Percentiles rank a stretch among this genome's conserved stretches.
Conservation (phyloP, 495 filamentous ascomycete species). For the Bryoglossum gracile region DNA sequence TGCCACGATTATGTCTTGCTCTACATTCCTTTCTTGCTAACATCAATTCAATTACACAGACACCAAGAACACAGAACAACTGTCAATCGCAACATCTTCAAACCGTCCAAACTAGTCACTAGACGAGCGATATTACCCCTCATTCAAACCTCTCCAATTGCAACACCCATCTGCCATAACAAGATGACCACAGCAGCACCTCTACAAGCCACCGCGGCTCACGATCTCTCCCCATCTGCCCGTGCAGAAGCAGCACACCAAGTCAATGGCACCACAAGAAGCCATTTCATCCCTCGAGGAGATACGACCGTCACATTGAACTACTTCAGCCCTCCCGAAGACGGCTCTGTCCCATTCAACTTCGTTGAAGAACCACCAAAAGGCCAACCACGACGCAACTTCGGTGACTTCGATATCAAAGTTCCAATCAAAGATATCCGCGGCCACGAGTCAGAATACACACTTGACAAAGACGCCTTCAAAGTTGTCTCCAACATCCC, state of each 20-base stretch:
- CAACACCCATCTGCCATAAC: too few relatives aligned
- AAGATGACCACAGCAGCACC: slow-evolving; percentile 25
- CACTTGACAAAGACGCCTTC: slow-evolving; percentile 70
- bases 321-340: slow-evolving; percentile 60
- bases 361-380: slow-evolving; percentile 58
- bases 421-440: slow-evolving; percentile 63
- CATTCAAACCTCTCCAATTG: too few relatives aligned
- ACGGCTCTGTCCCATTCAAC: slow-evolving; percentile 59
- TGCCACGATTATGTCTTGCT: too few relatives aligned
- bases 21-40: too few relatives aligned
- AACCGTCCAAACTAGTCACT: too few relatives aligned
- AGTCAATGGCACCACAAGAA: neutral
- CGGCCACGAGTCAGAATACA: slow-evolving; percentile 52
- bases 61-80: too few relatives aligned
- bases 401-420: slow-evolving; percentile 31
- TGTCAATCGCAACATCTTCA: too few relatives aligned
- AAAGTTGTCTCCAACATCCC: slow-evolving; percentile 43
- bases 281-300: slow-evolving; percentile 50
- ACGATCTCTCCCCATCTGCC: slow-evolving; percentile 23
- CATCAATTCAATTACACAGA: too few relatives aligned
- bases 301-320: slow-evolving; percentile 55
- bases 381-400: slow-evolving; percentile 58
- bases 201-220: slow-evolving; percentile 22
- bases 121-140: too few relatives aligned
- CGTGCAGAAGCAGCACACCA: slow-evolving; percentile 15